phyloP scores from a whole-genome alignment of 768 basidiomycete species.

The Lactarius psammicola region DNA sequence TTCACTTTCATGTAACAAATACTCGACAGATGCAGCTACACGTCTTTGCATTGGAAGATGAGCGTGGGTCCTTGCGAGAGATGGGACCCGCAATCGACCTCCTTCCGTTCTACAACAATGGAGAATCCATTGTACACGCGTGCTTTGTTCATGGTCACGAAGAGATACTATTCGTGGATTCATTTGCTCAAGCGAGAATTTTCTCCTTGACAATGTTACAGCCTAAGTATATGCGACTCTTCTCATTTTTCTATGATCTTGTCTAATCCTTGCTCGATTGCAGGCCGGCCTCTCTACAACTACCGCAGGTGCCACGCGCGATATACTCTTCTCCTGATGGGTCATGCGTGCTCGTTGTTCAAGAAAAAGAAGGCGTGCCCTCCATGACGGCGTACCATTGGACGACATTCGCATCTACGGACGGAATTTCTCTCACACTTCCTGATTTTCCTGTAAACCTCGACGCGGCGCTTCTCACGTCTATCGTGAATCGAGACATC shows the following conservation, averaged over 20 bases:
- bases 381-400: too few relatives aligned
- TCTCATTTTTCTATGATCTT: neutral
- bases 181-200: slow-evolving; percentile 43
- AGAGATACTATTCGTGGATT: slow-evolving; percentile 53
- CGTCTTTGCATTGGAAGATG: too few relatives aligned
- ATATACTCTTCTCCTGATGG: slow-evolving; percentile 54
- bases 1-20: neutral
- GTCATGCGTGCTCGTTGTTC: too few relatives aligned
- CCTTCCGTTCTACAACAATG: slow-evolving; percentile 41
- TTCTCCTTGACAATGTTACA: slow-evolving; percentile 54
- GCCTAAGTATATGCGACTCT: slow-evolving; percentile 42
- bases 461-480: slow-evolving; percentile 41
- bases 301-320: slow-evolving; percentile 37
- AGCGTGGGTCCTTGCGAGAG: slow-evolving; percentile 41
- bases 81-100: slow-evolving; percentile 45
- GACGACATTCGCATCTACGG: too few relatives aligned
- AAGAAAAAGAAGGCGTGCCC: too few relatives aligned
- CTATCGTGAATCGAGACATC: slow-evolving; percentile 43
- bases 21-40: slow-evolving; percentile 39
- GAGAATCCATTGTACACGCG: slow-evolving; percentile 36
- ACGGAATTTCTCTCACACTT: too few relatives aligned
- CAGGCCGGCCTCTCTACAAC: slow-evolving; percentile 47
- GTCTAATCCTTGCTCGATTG: neutral
- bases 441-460: too few relatives aligned
- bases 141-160: too few relatives aligned